These are phyloP conservation scores for Calocybe cyanea DNA, from an alignment of 768 basidiomycete species.

Conservation along the genomic window DNA sequence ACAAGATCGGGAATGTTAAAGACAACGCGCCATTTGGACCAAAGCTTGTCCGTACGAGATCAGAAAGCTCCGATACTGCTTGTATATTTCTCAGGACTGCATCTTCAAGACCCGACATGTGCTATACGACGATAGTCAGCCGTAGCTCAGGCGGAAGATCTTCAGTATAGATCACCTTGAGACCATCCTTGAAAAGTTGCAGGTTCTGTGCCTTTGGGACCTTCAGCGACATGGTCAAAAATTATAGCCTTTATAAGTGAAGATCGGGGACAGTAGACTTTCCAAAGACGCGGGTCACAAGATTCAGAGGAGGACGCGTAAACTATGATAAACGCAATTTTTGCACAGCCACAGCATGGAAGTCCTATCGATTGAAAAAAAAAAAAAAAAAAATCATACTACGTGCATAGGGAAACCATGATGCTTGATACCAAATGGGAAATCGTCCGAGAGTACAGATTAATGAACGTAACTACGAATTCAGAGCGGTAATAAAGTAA, in stretches of 20 bases:
- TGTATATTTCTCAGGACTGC: slow-evolving; percentile 96
- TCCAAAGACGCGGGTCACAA: too few relatives aligned
- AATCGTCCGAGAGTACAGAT: slow-evolving; percentile 15
- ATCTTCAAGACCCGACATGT: slow-evolving; percentile 89
- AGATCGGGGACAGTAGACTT: slow-evolving; percentile 10
- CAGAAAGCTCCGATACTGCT: slow-evolving; percentile 91
- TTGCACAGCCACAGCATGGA: slow-evolving; percentile 20
- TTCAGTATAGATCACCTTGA: slow-evolving; percentile 57
- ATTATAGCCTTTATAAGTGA: slow-evolving; percentile 8
- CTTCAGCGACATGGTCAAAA: slow-evolving; percentile 75
- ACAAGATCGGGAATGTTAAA: background rate
- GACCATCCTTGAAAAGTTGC: slow-evolving; percentile 96
- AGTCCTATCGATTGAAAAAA: background rate
- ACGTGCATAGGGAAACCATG: slow-evolving; percentile 15
- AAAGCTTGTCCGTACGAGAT: slow-evolving; percentile 94
- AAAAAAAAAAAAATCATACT: slow-evolving; percentile 1
- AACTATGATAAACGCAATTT: slow-evolving; percentile 16
- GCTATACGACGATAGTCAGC: slow-evolving; percentile 31
- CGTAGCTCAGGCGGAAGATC: background rate
- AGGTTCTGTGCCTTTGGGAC: slow-evolving; percentile 86
- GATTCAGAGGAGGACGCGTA: slow-evolving; percentile 17
- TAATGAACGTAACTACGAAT: slow-evolving; percentile 15
- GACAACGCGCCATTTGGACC: slow-evolving; percentile 81
- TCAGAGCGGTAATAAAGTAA: slow-evolving; percentile 1
- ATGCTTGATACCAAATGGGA: slow-evolving; percentile 9